Conservation (phyloP, 1,139 yeast species). For the Pneumocystis carinii region DNA sequence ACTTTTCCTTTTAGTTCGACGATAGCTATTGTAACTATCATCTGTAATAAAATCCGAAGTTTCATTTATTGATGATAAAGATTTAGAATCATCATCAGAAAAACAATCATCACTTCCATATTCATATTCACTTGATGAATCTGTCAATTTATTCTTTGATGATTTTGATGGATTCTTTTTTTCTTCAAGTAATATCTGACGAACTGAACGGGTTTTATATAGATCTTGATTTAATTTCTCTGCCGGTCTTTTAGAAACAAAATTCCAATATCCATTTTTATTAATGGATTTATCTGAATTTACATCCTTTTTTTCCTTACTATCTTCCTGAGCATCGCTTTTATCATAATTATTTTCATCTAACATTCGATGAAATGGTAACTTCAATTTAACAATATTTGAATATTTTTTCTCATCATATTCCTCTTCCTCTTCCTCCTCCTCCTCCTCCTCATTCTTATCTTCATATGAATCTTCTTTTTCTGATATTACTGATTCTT, state of each 20-base stretch:
- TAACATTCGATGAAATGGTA: not conserved
- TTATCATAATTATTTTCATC: not conserved
- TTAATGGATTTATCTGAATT: not conserved
- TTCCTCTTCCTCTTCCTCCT: not conserved
- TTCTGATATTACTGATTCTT: not conserved
- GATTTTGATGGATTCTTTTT: not conserved
- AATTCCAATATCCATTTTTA: not conserved
- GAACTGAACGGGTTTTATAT: not conserved
- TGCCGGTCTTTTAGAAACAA: not conserved
- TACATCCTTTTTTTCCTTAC: not conserved
- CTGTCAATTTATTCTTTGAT: not conserved
- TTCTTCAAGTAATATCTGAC: not conserved
- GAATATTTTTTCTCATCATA: not conserved
- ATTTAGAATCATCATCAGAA: not conserved
- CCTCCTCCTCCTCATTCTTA: not conserved
- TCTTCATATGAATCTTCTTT: not conserved
- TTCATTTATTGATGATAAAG: not conserved
- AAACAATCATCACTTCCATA: not conserved
- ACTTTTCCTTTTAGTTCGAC: not conserved
- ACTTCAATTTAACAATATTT: not conserved
- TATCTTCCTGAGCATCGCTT: not conserved
- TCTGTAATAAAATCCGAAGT: not conserved
- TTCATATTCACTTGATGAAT: not conserved
- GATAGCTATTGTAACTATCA: not conserved
- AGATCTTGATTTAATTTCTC: not conserved